phyloP scores from a whole-genome alignment of 495 filamentous ascomycete species.

The Aspergillus cavernicola region DNA sequence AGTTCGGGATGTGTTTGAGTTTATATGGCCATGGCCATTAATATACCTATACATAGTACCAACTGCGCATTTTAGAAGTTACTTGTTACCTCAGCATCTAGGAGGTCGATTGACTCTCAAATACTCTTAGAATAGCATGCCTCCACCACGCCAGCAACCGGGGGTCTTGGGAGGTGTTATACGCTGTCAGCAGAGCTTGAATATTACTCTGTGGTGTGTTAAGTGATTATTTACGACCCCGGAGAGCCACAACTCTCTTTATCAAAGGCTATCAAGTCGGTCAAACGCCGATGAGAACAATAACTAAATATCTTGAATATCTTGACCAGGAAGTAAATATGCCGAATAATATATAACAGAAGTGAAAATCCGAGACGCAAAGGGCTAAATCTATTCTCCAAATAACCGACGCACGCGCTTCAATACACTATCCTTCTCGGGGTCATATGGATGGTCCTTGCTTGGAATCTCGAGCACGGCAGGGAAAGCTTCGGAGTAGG shows the following conservation, averaged over 20 bases:
- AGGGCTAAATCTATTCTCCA: conserved; percentile 62
- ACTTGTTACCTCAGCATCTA: background rate
- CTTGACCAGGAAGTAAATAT: background rate
- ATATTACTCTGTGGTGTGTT: no score
- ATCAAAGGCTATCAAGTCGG: no score
- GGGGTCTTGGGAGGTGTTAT: no score
- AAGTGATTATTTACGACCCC: no score
- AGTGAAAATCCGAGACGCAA: background rate
- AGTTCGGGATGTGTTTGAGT: conserved; percentile 10
- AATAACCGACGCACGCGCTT: conserved; percentile 86
- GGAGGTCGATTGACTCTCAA: background rate
- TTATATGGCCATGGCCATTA: background rate
- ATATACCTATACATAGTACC: conserved; percentile 7
- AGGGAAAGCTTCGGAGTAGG: conserved; percentile 53
- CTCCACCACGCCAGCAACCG: no score
- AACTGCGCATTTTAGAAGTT: background rate
- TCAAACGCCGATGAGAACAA: background rate
- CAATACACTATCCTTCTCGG: conserved; percentile 97
- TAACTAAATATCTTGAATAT: no score
- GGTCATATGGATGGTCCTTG: conserved; percentile 99
- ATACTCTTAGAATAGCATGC: no score
- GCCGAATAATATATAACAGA: conserved; percentile 8
- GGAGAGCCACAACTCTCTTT: no score
- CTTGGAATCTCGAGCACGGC: conserved; percentile 88
- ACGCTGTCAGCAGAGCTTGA: no score